Percentiles rank a stretch among this genome's conserved stretches.
Conservation (phyloP, 345 rosid species). For the Camelina neglecta region DNA sequence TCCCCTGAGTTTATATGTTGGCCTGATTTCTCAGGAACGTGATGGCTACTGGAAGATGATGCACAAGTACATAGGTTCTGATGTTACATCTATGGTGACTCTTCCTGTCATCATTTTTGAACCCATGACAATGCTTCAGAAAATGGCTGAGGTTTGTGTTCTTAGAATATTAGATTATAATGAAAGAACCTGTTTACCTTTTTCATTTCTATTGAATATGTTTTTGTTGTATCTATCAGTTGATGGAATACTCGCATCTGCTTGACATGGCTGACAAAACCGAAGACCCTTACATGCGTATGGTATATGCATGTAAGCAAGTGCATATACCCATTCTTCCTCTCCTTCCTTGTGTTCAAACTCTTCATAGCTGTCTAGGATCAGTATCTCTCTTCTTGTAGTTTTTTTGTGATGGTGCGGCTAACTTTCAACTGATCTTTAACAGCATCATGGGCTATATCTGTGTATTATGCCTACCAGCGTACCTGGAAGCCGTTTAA, state of each 20-base stretch:
- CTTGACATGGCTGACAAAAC: conserved; percentile 81
- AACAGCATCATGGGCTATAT: conserved; percentile 52
- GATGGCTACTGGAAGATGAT: conserved; percentile 43
- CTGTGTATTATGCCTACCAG: conserved; percentile 52
- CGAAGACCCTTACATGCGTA: conserved; percentile 86
- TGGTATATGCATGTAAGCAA: conserved; percentile 76
- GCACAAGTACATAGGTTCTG: conserved; percentile 48
- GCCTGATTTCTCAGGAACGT: conserved; percentile 29
- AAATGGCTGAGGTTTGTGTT: conserved; percentile 85
- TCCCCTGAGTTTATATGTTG: not conserved
- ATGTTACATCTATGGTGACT: conserved; percentile 91
- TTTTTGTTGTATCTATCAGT: conserved; percentile 49
- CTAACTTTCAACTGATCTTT: conserved; percentile 11
- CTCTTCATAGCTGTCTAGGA: not conserved
- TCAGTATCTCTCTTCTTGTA: not conserved
- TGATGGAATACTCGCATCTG: conserved; percentile 90
- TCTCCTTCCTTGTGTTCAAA: not conserved
- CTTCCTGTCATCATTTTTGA: conserved; percentile 91
- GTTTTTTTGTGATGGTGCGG: not conserved
- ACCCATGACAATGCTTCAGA: conserved; percentile 87
- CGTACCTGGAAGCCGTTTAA: conserved; percentile 44
- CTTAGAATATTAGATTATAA: not conserved
- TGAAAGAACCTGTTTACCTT: not conserved
- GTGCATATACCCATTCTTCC: conserved; percentile 24
- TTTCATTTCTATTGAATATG: not conserved